Evolutionary conservation across 805 yeast species (phyloP).

Genomic region (Alloascoidea africana): DNA sequence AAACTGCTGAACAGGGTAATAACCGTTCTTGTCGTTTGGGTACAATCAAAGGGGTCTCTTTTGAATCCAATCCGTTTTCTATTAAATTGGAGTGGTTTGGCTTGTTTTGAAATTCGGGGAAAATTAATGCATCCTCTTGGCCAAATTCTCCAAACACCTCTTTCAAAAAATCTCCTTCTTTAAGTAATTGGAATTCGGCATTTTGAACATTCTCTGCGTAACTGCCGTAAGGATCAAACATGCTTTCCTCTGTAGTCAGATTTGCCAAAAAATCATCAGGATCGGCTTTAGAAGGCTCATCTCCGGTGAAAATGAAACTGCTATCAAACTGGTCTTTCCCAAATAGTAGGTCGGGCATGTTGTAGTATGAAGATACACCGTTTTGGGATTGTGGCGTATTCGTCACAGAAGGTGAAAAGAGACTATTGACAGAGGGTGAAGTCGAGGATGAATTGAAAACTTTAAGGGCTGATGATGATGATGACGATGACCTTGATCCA

Average conservation of each 20-base stretch:
- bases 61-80: neutral
- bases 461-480: constrained; percentile 3
- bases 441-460: neutral
- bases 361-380: neutral
- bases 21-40: neutral
- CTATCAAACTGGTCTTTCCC: neutral
- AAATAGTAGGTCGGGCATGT: neutral
- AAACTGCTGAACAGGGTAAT: constrained; percentile 68
- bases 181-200: too few species aligned
- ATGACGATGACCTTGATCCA: constrained; percentile 7
- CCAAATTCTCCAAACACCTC: too few species aligned
- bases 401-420: neutral
- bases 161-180: too few species aligned
- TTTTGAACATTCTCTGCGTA: constrained; percentile 1
- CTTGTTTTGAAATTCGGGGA: neutral
- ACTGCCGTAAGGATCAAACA: constrained; percentile 34
- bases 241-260: constrained; percentile 39
- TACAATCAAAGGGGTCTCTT: too few species aligned
- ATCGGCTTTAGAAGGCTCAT: neutral
- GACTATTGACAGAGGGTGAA: neutral
- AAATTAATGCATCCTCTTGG: too few species aligned
- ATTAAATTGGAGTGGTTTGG: neutral
- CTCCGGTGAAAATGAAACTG: neutral
- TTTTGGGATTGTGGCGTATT: neutral
- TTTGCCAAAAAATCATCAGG: constrained; percentile 4